Base-by-base conservation (phyloP, 176 grass and related monocot species). In the Triticum dicoccoides region DNA sequence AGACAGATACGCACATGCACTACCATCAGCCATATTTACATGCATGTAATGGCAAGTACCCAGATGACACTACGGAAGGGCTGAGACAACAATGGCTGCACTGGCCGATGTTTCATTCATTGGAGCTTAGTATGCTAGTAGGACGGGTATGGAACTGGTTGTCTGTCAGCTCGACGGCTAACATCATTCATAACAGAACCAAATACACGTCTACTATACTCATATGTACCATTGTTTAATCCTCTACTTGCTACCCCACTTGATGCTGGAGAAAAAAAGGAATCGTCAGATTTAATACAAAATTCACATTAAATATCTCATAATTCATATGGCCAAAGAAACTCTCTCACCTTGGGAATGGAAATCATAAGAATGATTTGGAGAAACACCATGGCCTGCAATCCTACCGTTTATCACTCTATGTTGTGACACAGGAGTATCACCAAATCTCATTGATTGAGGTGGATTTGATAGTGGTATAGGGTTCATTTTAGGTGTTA, bases 181-280 rank as follows among this genome's bases (percentile, higher is more conserved):
- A 79, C 88, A 88, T 94, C 94, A 84, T 86, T 88, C 81, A 94
- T 69, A 79, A 92, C 91, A 44, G 90, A 92, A 91, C 88, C 97
- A 90, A 92, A 91, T 32, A 93, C 80, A 78, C 75, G 91, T 59
- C 90, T 95, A 84, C 88, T 89, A 92, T 98, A 94, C 51, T 95
- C 90, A 59, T 94, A 92, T 13, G 80, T 95, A 83, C 83, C 87
- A 29, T 88, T 88, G 84, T 73, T 85, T 69, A 89, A 67, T 61
- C 82, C 89, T 85, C 91, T 91, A 88, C 38, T 83, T 45, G 76
- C 61, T 76, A 89, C 65, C 49, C 86, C 93, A 92, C 82, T 76
- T 80, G 89, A 68, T 51, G 85, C 90, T 96, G 93, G 88, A 88
- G 24, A 89, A 59, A 90, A 90, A 54, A 84, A 82, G 30, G 33